Evolutionary conservation across 768 basidiomycete species (phyloP).

Genomic region (Pulveroboletus sp.): DNA sequence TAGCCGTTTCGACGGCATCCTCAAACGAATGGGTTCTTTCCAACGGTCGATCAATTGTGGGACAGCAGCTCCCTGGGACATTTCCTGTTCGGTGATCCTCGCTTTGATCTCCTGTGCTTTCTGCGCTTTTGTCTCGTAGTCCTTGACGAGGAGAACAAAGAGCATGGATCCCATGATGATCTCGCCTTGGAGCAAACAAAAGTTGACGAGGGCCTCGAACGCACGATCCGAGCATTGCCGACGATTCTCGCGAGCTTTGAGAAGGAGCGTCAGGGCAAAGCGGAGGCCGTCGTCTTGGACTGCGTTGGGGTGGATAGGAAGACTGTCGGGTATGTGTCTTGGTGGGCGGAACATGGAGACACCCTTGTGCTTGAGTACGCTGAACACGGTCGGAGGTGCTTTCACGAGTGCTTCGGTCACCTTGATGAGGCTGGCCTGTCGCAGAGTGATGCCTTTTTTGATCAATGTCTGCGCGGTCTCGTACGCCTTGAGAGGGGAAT

Average conservation of each 20-base stretch:
- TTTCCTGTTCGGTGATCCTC: conserved; percentile 18
- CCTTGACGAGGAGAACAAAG: conserved; percentile 61
- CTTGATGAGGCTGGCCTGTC: conserved; percentile 45
- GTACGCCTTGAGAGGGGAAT: conserved; percentile 46
- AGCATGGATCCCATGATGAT: conserved; percentile 71
- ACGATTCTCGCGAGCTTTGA: conserved; percentile 49
- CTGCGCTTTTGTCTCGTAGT: conserved; percentile 47
- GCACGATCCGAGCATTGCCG: conserved; percentile 55
- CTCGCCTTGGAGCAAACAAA: conserved; percentile 74
- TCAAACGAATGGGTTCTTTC: conserved; percentile 12
- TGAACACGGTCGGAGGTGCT: conserved; percentile 23
- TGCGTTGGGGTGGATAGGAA: conserved; percentile 33
- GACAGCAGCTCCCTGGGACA: conserved; percentile 4
- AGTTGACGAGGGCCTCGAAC: conserved; percentile 56
- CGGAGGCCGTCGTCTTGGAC: conserved; percentile 40
- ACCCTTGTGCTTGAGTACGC: conserved; percentile 16
- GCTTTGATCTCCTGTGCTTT: conserved; percentile 26
- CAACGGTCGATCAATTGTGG: conserved; percentile 19
- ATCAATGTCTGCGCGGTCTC: conserved; percentile 51
- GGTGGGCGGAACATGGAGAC: conserved; percentile 16
- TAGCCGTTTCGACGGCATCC: conserved; percentile 28
- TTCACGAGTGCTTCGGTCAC: conserved; percentile 25
- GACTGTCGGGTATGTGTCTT: conserved; percentile 11
- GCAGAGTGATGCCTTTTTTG: conserved; percentile 47
- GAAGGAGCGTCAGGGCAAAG: conserved; percentile 51